phyloP scores from a whole-genome alignment of 192 early-diverging fungal genomes.

The Cladochytrium replicatum region DNA sequence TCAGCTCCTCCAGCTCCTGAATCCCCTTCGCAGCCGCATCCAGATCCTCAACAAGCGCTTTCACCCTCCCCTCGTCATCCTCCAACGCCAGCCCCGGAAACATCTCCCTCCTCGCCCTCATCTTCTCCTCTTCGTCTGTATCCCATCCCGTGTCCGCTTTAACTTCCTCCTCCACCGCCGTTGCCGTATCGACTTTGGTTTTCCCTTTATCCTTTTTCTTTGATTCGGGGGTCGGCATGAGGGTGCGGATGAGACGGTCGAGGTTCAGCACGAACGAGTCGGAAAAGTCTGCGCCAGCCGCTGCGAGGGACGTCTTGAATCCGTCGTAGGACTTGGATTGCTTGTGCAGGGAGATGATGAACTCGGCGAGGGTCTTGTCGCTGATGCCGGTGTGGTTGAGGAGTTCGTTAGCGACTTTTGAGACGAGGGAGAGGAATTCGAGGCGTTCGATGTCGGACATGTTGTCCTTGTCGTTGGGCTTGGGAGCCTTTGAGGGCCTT shows the following conservation, averaged over 20 bases:
- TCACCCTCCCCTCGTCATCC: conserved; percentile 28
- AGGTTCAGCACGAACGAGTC: conserved; percentile 72
- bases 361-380: conserved; percentile 88
- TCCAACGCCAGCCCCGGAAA: conserved; percentile 70
- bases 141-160: conserved; percentile 20
- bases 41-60: conserved; percentile 28
- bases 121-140: conserved; percentile 17
- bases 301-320: conserved; percentile 60
- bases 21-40: conserved; percentile 12
- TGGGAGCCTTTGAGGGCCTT: no score
- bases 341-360: conserved; percentile 77
- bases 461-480: no score
- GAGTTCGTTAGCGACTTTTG: conserved; percentile 83
- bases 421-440: conserved; percentile 80
- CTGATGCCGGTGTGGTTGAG: conserved; percentile 84
- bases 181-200: background rate
- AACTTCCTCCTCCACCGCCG: conserved; percentile 45
- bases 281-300: conserved; percentile 73
- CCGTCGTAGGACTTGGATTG: conserved; percentile 40
- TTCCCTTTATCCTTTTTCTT: conserved; percentile 20
- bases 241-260: conserved; percentile 78
- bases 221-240: conserved; percentile 38
- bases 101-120: conserved; percentile 7
- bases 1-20: conserved; percentile 43
- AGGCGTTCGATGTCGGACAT: conserved; percentile 57